Conservation (phyloP, 164 flowering plant species). For the Vitis riparia region DNA sequence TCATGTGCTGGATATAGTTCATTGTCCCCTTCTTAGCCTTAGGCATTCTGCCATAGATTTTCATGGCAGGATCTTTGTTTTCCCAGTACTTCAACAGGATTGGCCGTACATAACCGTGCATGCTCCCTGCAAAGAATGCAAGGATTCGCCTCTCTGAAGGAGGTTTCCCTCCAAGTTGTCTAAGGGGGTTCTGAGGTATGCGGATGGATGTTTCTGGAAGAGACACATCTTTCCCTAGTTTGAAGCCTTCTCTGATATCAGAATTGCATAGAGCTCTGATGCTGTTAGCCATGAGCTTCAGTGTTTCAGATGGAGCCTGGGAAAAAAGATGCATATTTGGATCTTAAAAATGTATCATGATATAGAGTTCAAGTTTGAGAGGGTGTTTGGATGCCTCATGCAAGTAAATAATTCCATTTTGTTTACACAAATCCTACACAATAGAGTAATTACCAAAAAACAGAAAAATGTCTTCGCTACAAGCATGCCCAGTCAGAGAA, state of each 20-base stretch:
- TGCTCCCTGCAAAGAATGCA: slow-evolving; percentile 72
- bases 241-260: slow-evolving; percentile 60
- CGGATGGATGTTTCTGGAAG: slow-evolving; percentile 63
- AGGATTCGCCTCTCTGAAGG: slow-evolving; percentile 43
- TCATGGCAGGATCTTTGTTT: slow-evolving; percentile 65
- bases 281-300: slow-evolving; percentile 41
- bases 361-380: background rate
- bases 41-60: slow-evolving; percentile 47
- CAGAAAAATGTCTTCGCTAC: no score
- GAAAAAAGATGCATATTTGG: background rate
- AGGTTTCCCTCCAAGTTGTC: slow-evolving; percentile 61
- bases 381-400: no score
- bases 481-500: no score
- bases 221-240: slow-evolving; percentile 66
- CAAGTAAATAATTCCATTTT: no score
- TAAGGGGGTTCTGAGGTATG: slow-evolving; percentile 33
- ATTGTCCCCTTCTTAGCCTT: slow-evolving; percentile 25
- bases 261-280: slow-evolving; percentile 72
- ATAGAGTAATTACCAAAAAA: no score
- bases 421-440: no score
- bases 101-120: slow-evolving; percentile 69
- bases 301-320: slow-evolving; percentile 66
- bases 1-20: slow-evolving; percentile 60
- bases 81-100: slow-evolving; percentile 59
- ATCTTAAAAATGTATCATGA: background rate